Percentiles rank a stretch among this genome's conserved stretches.
Conservation (phyloP, 139 green algal species). For the Chlamydomonas asymmetrica region DNA sequence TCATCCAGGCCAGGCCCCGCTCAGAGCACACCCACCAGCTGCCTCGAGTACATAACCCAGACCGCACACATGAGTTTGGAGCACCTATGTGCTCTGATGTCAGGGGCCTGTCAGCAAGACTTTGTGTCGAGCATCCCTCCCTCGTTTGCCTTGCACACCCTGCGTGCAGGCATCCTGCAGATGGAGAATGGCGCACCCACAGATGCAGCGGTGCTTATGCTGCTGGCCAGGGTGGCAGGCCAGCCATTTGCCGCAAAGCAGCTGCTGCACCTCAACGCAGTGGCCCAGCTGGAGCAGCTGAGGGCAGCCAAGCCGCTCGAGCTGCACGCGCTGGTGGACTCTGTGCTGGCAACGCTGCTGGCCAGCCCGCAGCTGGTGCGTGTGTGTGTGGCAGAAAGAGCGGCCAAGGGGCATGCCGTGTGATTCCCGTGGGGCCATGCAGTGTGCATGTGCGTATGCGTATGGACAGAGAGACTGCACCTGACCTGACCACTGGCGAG, state of each 20-base stretch:
- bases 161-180: constrained; percentile 28
- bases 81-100: background rate
- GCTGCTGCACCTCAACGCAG: constrained; percentile 43
- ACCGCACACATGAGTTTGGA: background rate
- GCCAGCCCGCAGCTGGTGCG: background rate
- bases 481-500: too few relatives aligned
- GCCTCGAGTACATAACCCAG: background rate
- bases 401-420: too few relatives aligned
- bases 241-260: constrained; percentile 18
- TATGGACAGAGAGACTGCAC: too few relatives aligned
- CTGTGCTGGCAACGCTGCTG: background rate
- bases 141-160: background rate
- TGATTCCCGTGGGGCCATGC: background rate
- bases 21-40: background rate
- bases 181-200: constrained; percentile 38
- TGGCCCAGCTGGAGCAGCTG: constrained; percentile 24
- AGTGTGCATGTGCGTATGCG: background rate
- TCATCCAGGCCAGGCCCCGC: background rate
- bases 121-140: background rate
- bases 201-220: constrained; percentile 38
- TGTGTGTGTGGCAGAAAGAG: background rate
- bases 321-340: constrained; percentile 6
- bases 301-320: background rate
- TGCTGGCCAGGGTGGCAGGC: constrained; percentile 29
- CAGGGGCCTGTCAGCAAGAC: background rate